Base-by-base conservation (phyloP, 202 grass and related monocot genomes). In the Digitaria exilis region DNA sequence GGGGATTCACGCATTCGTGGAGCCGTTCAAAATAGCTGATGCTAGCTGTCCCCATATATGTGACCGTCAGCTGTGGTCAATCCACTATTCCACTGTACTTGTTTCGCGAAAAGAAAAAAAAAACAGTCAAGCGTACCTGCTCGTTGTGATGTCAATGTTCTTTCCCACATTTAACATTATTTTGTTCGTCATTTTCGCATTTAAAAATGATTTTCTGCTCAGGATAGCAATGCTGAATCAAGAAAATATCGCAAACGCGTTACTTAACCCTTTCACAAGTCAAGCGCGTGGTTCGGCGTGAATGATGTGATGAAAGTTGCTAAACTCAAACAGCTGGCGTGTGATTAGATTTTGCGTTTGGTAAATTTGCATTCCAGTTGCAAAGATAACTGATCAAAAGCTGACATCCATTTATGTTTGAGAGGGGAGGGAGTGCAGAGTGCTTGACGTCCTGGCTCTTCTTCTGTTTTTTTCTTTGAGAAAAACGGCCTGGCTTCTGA, bases 1-100 rank as follows among this genome's bases (percentile, higher is more conserved):
- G 94, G 94, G 85, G 91, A 19, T 97, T 97, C 75, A 81, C 89
- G 17, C 88, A 97, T 88, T 88, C 89, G 45, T 71, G 87, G 78
- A 80, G 68, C 44, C 77, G 86, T 67, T 49, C 46, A 9, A 79
- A 25, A 34, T 90, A 88, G 85, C 19, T 68, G 84, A 71, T 18
- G 39, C 18, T 46, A 30, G 46, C 3, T 66, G 26, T 10, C 19
- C 9, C 10, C 28, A 11, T 43, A 55, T n/a, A n/a, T n/a, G n/a
- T 35, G 3, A 32, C 66, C 39, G 24, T 24, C 64, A 66, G 32
- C 14, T 17, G 61, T 34, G 26, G 46, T 68, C 2, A 7, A 19
- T n/a, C n/a, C n/a, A n/a, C n/a, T n/a, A n/a, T n/a, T 17, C 18
- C 10, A n/a, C 0, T 62, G 59, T 60, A 60, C 56, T 10, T 11